Base-by-base conservation (phyloP, 176 grass and related monocot species). In the Zoysia pacifica region DNA sequence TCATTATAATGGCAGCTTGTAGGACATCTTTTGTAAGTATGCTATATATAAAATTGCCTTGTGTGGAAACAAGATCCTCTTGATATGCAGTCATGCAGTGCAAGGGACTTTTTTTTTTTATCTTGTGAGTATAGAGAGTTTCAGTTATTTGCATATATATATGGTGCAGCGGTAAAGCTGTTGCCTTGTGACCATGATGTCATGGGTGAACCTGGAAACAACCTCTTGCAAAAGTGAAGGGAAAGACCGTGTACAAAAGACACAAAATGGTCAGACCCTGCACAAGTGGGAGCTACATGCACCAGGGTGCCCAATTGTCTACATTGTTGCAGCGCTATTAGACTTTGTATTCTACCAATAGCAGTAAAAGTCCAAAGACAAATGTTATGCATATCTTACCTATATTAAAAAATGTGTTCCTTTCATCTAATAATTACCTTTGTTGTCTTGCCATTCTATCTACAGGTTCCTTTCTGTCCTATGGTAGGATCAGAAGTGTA, bases 401-500 rank as follows among this genome's bases (percentile, higher is more conserved):
- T 19, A 35, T 41, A 59, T 39, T 82, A 70, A 45, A 62, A 48
- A 54, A 48, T 9, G 0, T 54, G 43, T 58, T 62, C 11, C 49
- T 69, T 43, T 73, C 7, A 48, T 52, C 36, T 62, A 78, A 37
- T 69, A 35, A 13, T 69, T 76, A 60, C 41, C 19, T 61, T 36
- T 37, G n/a, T 68, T 73, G 42, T 81, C 60, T 66, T 43, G n/a
- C 35, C 43, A 36, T 81, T 58, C 37, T 59, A 18, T 20, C 61
- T 65, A 8, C 67, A 99, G 96, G 96, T 99, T 43, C 92, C 92
- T 49, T 99, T 99, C 82, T 99, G 96, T 68, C 92, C 96, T 52
- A 99, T 99, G 96, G 96, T 99, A 70, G 96, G 96, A 83, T 99
- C 96, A 19, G 96, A 99, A 74, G 96, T 99, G 11, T 95, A 99